A percentile compares a stretch with the other conserved stretches of the same genome.
Evolutionary conservation across 1,139 yeast species (phyloP).

Genomic region (Candida tropicalis): DNA sequence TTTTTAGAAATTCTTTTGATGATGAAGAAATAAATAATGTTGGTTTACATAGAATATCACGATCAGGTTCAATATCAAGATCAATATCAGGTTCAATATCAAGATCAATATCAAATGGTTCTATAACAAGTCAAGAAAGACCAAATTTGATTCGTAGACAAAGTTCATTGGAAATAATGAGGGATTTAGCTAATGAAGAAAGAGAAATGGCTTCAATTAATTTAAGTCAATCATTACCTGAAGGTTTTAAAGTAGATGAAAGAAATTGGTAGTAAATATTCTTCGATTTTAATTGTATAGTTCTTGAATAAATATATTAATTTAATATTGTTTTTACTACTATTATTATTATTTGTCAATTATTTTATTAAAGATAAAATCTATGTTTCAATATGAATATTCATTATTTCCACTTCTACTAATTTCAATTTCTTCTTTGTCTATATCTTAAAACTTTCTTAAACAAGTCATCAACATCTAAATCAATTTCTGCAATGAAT

Average conservation of each 20-base stretch:
- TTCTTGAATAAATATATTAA: too few relatives aligned
- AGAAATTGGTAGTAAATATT: background rate
- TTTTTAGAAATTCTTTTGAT: background rate
- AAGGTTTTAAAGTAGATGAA: conserved; percentile 4
- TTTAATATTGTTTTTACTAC: too few relatives aligned
- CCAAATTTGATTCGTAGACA: background rate
- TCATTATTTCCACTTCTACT: too few relatives aligned
- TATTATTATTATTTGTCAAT: background rate
- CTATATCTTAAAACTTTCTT: conserved; percentile 17
- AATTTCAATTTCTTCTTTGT: conserved; percentile 13
- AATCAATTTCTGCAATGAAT: conserved; percentile 20
- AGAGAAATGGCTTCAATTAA: background rate
- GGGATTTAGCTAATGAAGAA: background rate
- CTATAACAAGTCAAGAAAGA: background rate
- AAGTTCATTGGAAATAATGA: background rate
- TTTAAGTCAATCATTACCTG: conserved; percentile 3
- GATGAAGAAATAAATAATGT: background rate
- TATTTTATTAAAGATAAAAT: background rate
- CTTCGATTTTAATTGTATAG: too few relatives aligned
- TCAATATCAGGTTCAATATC: too few relatives aligned
- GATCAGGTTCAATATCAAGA: too few relatives aligned
- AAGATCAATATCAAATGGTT: background rate
- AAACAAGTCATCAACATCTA: conserved; percentile 18
- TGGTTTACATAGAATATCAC: background rate
- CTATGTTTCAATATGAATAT: too few relatives aligned